Percentiles rank a stretch among this genome's conserved stretches.
These are phyloP conservation scores for Naganishia liquefaciens DNA, from an alignment of 1,284 basidiomycete species.

Conservation along the genomic window DNA sequence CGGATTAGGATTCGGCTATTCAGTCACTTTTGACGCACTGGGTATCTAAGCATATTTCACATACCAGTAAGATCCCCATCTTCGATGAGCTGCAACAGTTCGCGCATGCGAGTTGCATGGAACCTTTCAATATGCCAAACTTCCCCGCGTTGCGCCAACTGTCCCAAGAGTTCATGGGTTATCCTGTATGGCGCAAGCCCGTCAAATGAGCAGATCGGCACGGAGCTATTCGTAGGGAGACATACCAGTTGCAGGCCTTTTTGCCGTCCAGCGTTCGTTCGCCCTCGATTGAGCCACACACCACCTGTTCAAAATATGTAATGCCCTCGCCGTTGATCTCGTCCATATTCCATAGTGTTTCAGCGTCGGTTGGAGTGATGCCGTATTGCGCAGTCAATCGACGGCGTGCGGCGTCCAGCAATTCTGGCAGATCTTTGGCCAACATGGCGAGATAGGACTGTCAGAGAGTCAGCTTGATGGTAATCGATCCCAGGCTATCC, in stretches of 20 bases:
- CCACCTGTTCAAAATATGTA: constrained; percentile 72
- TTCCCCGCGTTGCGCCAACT: constrained; percentile 64
- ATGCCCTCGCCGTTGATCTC: constrained; percentile 59
- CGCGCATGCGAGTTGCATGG: constrained; percentile 66
- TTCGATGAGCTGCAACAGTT: constrained; percentile 76
- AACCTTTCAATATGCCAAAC: constrained; percentile 67
- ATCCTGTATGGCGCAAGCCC: constrained; percentile 62
- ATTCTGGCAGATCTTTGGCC: constrained; percentile 67
- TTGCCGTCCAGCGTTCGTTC: constrained; percentile 54
- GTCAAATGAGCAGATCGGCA: neutral
- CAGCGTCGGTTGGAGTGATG: constrained; percentile 68
- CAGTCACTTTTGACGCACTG: neutral
- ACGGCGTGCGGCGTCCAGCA: constrained; percentile 67
- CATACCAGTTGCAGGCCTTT: constrained; percentile 80
- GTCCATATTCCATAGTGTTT: constrained; percentile 75
- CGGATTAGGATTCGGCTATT: neutral
- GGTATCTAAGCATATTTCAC: constrained; percentile 22
- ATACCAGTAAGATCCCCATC: constrained; percentile 67
- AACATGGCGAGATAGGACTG: constrained; percentile 66
- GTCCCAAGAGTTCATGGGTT: constrained; percentile 78
- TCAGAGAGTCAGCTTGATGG: neutral
- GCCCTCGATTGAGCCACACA: constrained; percentile 38
- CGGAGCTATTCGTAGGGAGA: constrained; percentile 6
- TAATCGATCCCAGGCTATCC: neutral
- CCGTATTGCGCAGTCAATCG: constrained; percentile 63